Evolutionary conservation across 2,329 filamentous ascomycete genomes (phyloP).

Genomic region (Beauveria pseudobassiana): DNA sequence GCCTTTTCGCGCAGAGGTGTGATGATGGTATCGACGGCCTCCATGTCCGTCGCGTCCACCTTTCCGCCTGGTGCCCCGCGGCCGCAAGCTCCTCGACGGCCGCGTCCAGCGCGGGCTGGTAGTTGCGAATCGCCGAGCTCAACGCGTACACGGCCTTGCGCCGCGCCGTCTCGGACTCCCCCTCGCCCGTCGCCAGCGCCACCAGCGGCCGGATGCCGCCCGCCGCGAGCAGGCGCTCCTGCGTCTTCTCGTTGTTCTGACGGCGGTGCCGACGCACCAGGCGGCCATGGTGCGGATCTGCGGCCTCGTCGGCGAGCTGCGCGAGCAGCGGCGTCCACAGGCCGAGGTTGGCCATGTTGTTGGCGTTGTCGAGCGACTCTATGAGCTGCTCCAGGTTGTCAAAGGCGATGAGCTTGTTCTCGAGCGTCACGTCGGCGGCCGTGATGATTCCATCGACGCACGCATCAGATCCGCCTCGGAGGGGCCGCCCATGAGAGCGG

Average conservation of each 20-base stretch:
- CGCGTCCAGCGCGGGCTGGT: slow-evolving; percentile 71
- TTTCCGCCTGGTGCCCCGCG: slow-evolving; percentile 23
- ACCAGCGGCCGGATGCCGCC: slow-evolving; percentile 67
- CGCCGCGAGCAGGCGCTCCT: slow-evolving; percentile 58
- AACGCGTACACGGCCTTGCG: slow-evolving; percentile 87
- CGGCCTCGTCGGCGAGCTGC: slow-evolving; percentile 53
- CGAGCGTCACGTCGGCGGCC: slow-evolving; percentile 54
- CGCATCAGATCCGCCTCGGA: slow-evolving; percentile 91
- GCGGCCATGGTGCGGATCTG: slow-evolving; percentile 79
- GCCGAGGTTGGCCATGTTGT: slow-evolving; percentile 72
- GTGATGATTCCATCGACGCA: slow-evolving; percentile 72
- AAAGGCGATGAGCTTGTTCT: slow-evolving; percentile 75
- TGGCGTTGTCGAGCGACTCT: slow-evolving; percentile 91
- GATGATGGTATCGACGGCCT: slow-evolving; percentile 70
- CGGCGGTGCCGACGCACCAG: slow-evolving; percentile 91
- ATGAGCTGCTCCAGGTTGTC: slow-evolving; percentile 94
- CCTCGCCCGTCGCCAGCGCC: slow-evolving; percentile 51
- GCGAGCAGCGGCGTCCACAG: slow-evolving; percentile 77
- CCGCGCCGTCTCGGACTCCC: slow-evolving; percentile 56
- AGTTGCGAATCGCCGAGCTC: slow-evolving; percentile 80
- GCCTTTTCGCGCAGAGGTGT: slow-evolving; percentile 53
- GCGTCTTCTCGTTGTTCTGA: slow-evolving; percentile 90
- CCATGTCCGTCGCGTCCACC: slow-evolving; percentile 83
- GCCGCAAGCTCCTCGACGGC: slow-evolving; percentile 55
- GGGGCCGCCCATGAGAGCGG: slow-evolving; percentile 72